Conservation (phyloP, 2,329 filamentous ascomycete species). For the Sclerotinia glacialis region DNA sequence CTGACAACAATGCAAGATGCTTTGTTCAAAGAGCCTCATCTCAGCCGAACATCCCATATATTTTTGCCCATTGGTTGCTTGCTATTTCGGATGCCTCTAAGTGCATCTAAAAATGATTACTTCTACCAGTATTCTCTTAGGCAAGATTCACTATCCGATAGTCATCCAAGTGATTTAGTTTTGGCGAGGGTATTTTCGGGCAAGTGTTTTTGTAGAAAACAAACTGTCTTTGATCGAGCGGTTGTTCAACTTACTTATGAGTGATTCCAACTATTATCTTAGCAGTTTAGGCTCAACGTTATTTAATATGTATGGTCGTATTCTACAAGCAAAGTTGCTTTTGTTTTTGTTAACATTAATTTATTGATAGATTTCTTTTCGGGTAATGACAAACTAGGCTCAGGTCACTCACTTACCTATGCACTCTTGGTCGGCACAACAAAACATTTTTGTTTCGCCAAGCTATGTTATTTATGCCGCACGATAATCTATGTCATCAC, state of each 20-base stretch:
- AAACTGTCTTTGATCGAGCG: background rate
- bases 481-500: too few species aligned
- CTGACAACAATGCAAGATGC: background rate
- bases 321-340: background rate
- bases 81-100: too few species aligned
- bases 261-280: background rate
- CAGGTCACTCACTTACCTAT: too few species aligned
- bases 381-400: background rate
- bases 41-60: background rate
- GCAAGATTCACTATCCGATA: background rate
- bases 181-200: background rate
- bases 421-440: background rate
- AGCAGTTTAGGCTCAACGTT: background rate
- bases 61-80: background rate
- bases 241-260: background rate
- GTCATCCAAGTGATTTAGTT: background rate
- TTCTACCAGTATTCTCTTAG: background rate
- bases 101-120: background rate
- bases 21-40: background rate
- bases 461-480: background rate
- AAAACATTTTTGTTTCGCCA: background rate
- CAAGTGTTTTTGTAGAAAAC: too few species aligned
- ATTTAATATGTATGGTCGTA: background rate
- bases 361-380: background rate
- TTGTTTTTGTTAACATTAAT: background rate